A percentile compares a stretch with the other conserved stretches of the same genome.
Evolutionary conservation across 177 flowering plant species (phyloP).

Genomic region (Vitis hybrid): DNA sequence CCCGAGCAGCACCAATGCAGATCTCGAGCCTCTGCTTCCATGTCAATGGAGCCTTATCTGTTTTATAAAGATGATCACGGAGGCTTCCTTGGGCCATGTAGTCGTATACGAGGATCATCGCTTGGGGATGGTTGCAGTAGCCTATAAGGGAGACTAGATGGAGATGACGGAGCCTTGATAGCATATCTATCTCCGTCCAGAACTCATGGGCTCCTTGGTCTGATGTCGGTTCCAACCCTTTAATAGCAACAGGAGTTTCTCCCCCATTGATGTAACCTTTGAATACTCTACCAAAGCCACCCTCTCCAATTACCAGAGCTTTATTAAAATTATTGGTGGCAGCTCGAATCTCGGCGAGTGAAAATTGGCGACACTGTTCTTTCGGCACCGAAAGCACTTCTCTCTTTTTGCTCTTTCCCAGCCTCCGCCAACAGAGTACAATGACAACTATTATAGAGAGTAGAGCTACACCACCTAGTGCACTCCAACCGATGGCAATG

Average conservation of each 20-base stretch:
- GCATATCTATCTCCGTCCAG: not conserved
- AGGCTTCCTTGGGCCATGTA: not conserved
- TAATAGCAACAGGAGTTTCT: not conserved
- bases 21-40: too few species aligned
- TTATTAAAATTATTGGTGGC: constrained; percentile 10
- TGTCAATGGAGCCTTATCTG: too few species aligned
- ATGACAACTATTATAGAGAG: not conserved
- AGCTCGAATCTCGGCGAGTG: constrained; percentile 9
- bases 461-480: not conserved
- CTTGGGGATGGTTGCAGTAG: not conserved
- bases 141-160: not conserved
- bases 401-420: not conserved
- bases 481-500: not conserved
- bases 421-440: too few species aligned
- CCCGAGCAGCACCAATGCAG: too few species aligned
- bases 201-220: not conserved
- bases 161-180: not conserved
- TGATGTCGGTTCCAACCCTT: not conserved
- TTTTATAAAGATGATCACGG: not conserved
- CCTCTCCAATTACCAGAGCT: not conserved
- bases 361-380: constrained; percentile 5
- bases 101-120: constrained; percentile 1
- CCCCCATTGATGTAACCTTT: constrained; percentile 4
- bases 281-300: constrained; percentile 15
- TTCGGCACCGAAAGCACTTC: not conserved